A percentile compares a stretch with the other conserved stretches of the same genome.
These are phyloP conservation scores for Actinomortierella wolfii DNA, from an alignment of 371 early-diverging fungal species.

Conservation along the genomic window DNA sequence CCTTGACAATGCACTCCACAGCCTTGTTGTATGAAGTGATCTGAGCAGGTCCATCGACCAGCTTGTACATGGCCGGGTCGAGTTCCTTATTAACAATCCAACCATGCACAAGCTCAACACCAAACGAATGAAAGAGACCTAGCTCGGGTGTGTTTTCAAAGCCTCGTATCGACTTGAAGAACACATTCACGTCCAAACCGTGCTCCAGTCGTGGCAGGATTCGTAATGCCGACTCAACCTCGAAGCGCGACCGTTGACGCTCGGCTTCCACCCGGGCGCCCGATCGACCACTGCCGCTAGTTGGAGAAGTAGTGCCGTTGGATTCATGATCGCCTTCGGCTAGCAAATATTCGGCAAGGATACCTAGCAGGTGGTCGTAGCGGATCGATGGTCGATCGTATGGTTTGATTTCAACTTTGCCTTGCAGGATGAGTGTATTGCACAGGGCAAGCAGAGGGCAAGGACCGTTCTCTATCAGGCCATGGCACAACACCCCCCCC, in stretches of 20 bases:
- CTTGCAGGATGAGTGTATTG: slow-evolving; percentile 82
- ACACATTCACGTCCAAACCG: slow-evolving; percentile 85
- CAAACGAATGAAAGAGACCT: slow-evolving; percentile 80
- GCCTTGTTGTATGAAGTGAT: slow-evolving; percentile 73
- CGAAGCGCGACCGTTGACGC: slow-evolving; percentile 22
- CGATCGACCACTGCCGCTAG: slow-evolving; percentile 8
- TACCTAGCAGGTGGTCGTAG: slow-evolving; percentile 71
- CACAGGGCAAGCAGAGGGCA: slow-evolving; percentile 89
- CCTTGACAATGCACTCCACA: slow-evolving; percentile 78
- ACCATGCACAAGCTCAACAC: slow-evolving; percentile 85
- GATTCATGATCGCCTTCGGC: slow-evolving; percentile 20
- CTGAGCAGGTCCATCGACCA: slow-evolving; percentile 57
- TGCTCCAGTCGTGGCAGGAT: slow-evolving; percentile 56
- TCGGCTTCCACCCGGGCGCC: slow-evolving; percentile 21
- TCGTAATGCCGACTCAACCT: slow-evolving; percentile 49
- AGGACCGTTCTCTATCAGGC: slow-evolving; percentile 78
- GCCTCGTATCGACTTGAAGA: slow-evolving; percentile 73
- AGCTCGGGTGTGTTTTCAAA: slow-evolving; percentile 80
- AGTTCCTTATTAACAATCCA: slow-evolving; percentile 85
- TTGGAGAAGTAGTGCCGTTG: slow-evolving; percentile 9
- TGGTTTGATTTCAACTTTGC: slow-evolving; percentile 66
- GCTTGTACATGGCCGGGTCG: slow-evolving; percentile 59
- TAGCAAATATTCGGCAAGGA: slow-evolving; percentile 77
- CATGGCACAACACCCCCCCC: no score
- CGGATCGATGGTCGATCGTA: slow-evolving; percentile 62